Percentiles rank a stretch among this genome's conserved stretches.
Conservation (phyloP, 1,284 basidiomycete species). For the Ustilago bromivora region DNA sequence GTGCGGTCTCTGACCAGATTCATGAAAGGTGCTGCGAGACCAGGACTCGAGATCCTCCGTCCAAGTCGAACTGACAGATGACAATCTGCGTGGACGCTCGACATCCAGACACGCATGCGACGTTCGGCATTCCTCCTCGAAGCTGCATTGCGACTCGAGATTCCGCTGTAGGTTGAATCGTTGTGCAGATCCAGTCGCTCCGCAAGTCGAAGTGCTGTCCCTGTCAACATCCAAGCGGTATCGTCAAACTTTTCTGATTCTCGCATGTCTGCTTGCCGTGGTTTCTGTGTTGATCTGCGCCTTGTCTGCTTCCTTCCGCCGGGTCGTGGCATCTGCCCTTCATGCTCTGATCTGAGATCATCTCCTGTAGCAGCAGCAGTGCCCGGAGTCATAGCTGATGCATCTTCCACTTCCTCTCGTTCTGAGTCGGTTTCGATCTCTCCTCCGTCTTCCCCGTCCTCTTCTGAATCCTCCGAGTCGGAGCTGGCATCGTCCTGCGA, state of each 20-base stretch:
- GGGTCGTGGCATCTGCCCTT: conserved; percentile 32
- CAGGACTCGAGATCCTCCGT: conserved; percentile 52
- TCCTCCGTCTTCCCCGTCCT: conserved; percentile 20
- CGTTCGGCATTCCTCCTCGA: conserved; percentile 50
- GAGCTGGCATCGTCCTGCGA: conserved; percentile 43
- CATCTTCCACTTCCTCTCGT: conserved; percentile 19
- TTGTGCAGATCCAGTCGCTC: conserved; percentile 57
- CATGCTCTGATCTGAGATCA: conserved; percentile 35
- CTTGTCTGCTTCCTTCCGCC: conserved; percentile 8
- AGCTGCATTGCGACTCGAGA: conserved; percentile 43
- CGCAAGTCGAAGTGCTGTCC: conserved; percentile 51
- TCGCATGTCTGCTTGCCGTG: conserved; percentile 43
- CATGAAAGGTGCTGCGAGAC: conserved; percentile 51
- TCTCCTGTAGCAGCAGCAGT: conserved; percentile 24
- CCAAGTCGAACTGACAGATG: conserved; percentile 55
- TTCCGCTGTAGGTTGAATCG: conserved; percentile 46
- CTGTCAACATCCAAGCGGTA: conserved; percentile 56
- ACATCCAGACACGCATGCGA: conserved; percentile 56
- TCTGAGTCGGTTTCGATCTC: conserved; percentile 19
- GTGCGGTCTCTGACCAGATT: conserved; percentile 53
- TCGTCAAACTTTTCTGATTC: conserved; percentile 57
- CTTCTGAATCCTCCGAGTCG: conserved; percentile 39
- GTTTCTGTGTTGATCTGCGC: conserved; percentile 13
- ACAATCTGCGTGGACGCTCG: conserved; percentile 57
- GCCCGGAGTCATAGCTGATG: conserved; percentile 22